Percentiles rank a stretch among this genome's conserved stretches.
phyloP scores from a whole-genome alignment of 495 filamentous ascomycete species.

The Aspergillus kassunensis region DNA sequence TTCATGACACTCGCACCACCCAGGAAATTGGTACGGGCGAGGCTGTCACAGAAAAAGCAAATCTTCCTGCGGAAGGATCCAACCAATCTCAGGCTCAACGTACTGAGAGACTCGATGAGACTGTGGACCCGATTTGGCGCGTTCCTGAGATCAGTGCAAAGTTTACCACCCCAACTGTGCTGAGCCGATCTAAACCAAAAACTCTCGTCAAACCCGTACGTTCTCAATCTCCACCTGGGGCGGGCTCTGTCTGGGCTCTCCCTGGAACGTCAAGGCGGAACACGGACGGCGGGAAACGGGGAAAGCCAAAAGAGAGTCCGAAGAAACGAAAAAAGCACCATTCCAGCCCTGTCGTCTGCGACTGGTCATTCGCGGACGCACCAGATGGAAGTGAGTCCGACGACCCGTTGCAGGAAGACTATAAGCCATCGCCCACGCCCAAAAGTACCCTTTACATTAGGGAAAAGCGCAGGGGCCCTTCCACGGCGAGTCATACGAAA shows the following conservation, averaged over 20 bases:
- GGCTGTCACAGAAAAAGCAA: constrained; percentile 20
- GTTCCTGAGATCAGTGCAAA: constrained; percentile 36
- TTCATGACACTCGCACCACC: constrained; percentile 10
- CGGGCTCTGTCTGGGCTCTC: constrained; percentile 39
- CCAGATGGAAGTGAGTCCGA: constrained; percentile 43
- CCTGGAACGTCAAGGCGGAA: constrained; percentile 20
- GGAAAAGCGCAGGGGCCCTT: constrained; percentile 18
- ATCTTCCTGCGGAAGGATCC: constrained; percentile 13
- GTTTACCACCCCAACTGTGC: constrained; percentile 33
- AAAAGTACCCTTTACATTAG: constrained; percentile 21
- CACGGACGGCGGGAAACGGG: constrained; percentile 19
- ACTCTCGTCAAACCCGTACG: constrained; percentile 15
- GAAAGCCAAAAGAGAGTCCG: constrained; percentile 20
- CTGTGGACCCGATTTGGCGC: constrained; percentile 33
- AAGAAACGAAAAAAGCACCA: constrained; percentile 26
- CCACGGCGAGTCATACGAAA: constrained; percentile 3
- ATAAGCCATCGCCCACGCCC: constrained; percentile 32
- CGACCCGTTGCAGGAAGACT: constrained; percentile 42
- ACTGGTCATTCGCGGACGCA: constrained; percentile 43
- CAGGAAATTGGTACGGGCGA: constrained; percentile 2
- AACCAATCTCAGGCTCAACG: constrained; percentile 8
- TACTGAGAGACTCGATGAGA: constrained; percentile 5
- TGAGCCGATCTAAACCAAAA: constrained; percentile 18
- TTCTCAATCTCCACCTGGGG: constrained; percentile 35
- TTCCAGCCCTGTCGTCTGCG: constrained; percentile 35